Base-by-base conservation (phyloP, 2,329 filamentous ascomycete genomes). In the Xylaria sp. region DNA sequence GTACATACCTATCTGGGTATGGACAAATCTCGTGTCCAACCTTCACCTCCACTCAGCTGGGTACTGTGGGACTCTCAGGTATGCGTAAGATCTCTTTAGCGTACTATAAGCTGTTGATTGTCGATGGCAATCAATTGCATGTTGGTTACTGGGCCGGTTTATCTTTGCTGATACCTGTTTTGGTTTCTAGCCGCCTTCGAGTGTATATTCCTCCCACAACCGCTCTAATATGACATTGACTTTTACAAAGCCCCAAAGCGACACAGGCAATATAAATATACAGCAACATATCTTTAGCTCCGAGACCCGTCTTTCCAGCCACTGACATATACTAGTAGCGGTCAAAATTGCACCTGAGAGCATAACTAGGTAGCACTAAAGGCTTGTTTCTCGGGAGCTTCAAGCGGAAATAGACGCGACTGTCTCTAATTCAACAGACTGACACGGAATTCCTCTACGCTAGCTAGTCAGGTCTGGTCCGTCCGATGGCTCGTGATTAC, bases 321-420 rank as follows among this genome's bases (percentile, higher is more conserved):
- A 20, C 13, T 51, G 25, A 28, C 39, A 43, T 43, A 33, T 36
- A 25, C 18, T 43, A 43, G 25, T 13, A 28, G 8, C 8, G 18
- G 6, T 51, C 48, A 51, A 23, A 51, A 51, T 51, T 25, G 15
- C 25, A 43, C 39, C 55, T 31, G 13, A 25, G 51, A 58, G 55
- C 23, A 58, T 25, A 33, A 2, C 6, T 8, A 31, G 31, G 31
- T 33, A 28, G n/a, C 41, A 46, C 41, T 46, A 46, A 46, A 46
- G 2, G 41, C 51, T 67, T 23, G 33, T 46, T 48, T 18, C 59
- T 55, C 60, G 59, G 59, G 36, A 67, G 39, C 59, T 52, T 54
- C 33, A 23, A 67, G 52, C 58, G 51, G 64, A 66, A 57, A 41
- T 43, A 54, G 58, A 62, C 64, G 52, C 58, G 43, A 51, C 46